Percentiles rank a stretch among this genome's conserved stretches.
Evolutionary conservation across 345 rosid species (phyloP).

Genomic region (Conringia planisiliqua): DNA sequence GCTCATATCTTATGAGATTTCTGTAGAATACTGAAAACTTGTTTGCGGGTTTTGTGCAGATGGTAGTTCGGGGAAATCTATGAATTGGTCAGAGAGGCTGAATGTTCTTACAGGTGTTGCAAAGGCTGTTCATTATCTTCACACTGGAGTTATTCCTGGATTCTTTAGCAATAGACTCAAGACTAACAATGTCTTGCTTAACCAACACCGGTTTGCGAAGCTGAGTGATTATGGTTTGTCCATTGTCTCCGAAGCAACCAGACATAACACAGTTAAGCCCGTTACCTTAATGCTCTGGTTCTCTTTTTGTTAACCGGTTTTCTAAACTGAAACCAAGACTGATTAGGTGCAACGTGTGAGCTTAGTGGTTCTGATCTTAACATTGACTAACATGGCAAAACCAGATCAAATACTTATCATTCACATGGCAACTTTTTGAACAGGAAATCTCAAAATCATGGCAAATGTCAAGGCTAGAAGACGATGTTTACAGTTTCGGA

Average conservation of each 20-base stretch:
- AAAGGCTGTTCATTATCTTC: constrained; percentile 74
- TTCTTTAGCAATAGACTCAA: constrained; percentile 69
- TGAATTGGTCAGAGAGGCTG: constrained; percentile 72
- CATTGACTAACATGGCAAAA: background rate
- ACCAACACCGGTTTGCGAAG: constrained; percentile 61
- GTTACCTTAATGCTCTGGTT: constrained; percentile 11
- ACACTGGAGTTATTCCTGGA: constrained; percentile 83
- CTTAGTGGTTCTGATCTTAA: background rate
- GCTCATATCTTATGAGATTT: background rate
- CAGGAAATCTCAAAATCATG: constrained; percentile 51
- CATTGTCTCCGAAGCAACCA: constrained; percentile 54
- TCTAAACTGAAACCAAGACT: background rate
- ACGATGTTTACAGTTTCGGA: constrained; percentile 93
- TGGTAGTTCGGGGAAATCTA: constrained; percentile 37
- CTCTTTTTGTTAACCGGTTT: background rate
- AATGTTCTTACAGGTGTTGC: constrained; percentile 55
- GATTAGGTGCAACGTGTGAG: background rate
- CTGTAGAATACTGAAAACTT: background rate
- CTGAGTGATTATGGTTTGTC: constrained; percentile 77
- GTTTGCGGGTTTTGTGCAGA: constrained; percentile 45
- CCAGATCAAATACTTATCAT: background rate
- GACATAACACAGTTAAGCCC: constrained; percentile 35
- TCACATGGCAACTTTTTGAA: background rate
- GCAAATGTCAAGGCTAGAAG: constrained; percentile 58
- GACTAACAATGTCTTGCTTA: constrained; percentile 60